These are phyloP conservation scores for Urochloa ruziziensis DNA, from an alignment of 176 grass and related monocot genomes.

Conservation along the genomic window DNA sequence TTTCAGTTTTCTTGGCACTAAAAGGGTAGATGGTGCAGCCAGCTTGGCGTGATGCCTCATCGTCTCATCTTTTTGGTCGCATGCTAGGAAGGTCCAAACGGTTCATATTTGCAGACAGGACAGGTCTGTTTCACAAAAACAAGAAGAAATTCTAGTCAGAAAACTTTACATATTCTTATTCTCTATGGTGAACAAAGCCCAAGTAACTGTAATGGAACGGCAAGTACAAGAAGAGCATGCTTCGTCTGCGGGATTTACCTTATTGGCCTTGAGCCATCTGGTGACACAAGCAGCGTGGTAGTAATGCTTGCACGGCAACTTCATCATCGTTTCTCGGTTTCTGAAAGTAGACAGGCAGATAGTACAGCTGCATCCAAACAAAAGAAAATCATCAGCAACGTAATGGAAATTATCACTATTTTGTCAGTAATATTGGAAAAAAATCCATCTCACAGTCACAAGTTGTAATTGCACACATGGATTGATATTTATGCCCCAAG, in stretches of 20 bases:
- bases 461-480: neutral
- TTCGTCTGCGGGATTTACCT: constrained; percentile 44
- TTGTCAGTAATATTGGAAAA: neutral
- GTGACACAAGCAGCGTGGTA: constrained; percentile 72
- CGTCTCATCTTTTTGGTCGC: neutral
- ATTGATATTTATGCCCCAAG: neutral
- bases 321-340: constrained; percentile 54
- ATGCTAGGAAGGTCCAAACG: constrained; percentile 58
- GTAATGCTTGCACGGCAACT: constrained; percentile 72
- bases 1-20: neutral
- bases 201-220: neutral
- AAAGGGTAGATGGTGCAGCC: neutral
- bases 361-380: constrained; percentile 59
- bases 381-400: neutral
- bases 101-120: constrained; percentile 81
- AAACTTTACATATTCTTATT: neutral
- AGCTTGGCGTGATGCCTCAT: neutral
- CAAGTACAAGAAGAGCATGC: neutral
- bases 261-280: constrained; percentile 76
- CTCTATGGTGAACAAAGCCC: neutral
- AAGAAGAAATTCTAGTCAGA: neutral
- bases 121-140: constrained; percentile 55
- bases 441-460: neutral
- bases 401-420: neutral
- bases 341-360: constrained; percentile 68